Evolutionary conservation across 1,284 basidiomycete species (phyloP).

Genomic region (Coniophora puteana): DNA sequence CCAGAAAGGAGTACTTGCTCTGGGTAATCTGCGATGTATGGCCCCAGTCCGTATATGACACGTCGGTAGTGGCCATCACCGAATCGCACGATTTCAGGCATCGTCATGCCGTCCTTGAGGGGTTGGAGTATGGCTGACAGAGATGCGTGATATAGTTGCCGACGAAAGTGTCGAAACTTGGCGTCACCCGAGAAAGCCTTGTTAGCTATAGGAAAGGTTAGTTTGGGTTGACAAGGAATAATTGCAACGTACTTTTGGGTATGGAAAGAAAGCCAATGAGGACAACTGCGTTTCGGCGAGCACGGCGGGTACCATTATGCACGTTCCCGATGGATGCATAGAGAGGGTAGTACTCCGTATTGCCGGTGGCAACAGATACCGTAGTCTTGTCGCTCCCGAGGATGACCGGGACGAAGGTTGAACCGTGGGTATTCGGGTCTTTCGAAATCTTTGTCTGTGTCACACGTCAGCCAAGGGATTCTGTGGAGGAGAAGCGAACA

Average conservation of each 20-base stretch:
- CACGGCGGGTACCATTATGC: constrained; percentile 20
- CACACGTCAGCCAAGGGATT: not conserved
- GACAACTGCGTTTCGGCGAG: constrained; percentile 16
- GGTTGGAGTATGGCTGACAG: constrained; percentile 3
- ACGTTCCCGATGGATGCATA: constrained; percentile 16
- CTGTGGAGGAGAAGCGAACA: not conserved
- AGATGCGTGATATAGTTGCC: constrained; percentile 6
- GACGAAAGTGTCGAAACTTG: constrained; percentile 1
- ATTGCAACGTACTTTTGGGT: constrained; percentile 14
- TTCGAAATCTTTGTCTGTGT: constrained; percentile 4
- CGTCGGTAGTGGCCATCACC: constrained; percentile 7
- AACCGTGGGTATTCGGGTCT: constrained; percentile 10
- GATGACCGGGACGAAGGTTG: constrained; percentile 14
- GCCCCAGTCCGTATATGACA: constrained; percentile 5
- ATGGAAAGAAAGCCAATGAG: constrained; percentile 23
- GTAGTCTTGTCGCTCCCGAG: constrained; percentile 22
- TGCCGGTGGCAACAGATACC: constrained; percentile 24
- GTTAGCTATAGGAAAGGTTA: constrained; percentile 1
- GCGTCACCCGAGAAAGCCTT: constrained; percentile 5
- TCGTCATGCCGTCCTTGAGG: constrained; percentile 4
- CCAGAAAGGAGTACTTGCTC: constrained; percentile 6
- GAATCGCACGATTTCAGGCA: constrained; percentile 3
- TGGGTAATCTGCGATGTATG: constrained; percentile 11
- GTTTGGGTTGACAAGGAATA: not conserved
- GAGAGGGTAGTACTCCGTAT: constrained; percentile 19